Evolutionary conservation across 257 asterid species (phyloP).

Genomic region (Petunia axillaris): DNA sequence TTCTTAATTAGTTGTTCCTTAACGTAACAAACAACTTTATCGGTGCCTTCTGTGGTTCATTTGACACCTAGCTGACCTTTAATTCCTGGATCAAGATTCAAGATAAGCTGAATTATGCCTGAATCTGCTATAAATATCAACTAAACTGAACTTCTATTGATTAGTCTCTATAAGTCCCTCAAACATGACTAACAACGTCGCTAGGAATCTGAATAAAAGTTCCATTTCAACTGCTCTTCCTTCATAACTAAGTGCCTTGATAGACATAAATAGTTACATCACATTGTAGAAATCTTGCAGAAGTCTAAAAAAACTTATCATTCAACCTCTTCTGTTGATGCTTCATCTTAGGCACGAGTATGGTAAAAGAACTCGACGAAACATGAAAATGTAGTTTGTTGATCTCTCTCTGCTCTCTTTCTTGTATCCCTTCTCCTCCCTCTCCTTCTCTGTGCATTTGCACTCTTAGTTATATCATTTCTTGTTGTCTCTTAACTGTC

Average conservation of each 20-base stretch:
- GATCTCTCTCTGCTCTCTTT: background rate
- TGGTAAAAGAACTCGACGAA: background rate
- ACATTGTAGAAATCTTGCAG: background rate
- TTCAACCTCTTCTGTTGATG: background rate
- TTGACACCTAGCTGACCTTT: background rate
- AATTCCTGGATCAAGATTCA: background rate
- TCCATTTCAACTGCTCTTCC: background rate
- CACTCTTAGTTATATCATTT: background rate
- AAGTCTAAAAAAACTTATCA: background rate
- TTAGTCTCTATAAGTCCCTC: background rate
- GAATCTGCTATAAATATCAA: background rate
- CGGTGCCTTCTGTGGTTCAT: background rate
- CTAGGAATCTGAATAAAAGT: background rate
- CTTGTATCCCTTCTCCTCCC: background rate
- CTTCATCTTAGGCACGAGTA: conserved; percentile 4
- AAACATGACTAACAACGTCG: background rate
- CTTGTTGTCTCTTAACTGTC: background rate
- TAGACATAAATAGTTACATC: background rate
- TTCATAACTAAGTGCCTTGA: background rate
- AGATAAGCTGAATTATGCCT: background rate
- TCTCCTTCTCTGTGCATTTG: no score
- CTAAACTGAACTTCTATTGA: background rate
- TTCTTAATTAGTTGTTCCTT: background rate
- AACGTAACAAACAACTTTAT: background rate
- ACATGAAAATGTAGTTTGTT: background rate